These are phyloP conservation scores for Asterella californica DNA, from an alignment of 225 moss, liverwort and hornwort species.

Conservation along the genomic window DNA sequence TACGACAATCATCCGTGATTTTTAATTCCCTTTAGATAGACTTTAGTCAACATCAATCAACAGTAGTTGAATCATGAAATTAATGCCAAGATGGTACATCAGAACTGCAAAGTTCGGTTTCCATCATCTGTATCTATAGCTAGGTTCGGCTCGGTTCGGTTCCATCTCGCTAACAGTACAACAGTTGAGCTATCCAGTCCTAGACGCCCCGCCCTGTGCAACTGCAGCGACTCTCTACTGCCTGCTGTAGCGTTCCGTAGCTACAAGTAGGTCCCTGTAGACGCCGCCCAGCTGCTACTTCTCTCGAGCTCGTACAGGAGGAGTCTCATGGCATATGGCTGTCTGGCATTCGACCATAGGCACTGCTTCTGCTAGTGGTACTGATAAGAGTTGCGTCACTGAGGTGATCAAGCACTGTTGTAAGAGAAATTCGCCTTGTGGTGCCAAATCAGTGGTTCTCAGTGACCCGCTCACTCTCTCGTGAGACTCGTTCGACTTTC, in stretches of 20 bases:
- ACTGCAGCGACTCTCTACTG: not conserved
- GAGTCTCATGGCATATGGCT: not conserved
- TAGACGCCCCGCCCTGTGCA: not conserved
- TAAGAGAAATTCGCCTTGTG: not conserved
- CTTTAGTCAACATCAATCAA: slow-evolving; percentile 4
- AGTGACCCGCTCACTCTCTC: not conserved
- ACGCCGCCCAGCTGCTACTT: not conserved
- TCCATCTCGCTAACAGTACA: slow-evolving; percentile 1
- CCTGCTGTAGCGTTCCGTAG: not conserved
- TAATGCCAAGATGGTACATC: not conserved
- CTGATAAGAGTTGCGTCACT: not conserved
- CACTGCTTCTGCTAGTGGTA: not conserved
- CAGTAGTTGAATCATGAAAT: not conserved
- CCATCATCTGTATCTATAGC: not conserved
- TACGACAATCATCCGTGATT: not conserved
- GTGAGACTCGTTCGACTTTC: not conserved
- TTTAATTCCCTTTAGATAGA: not conserved
- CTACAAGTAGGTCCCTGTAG: slow-evolving; percentile 7
- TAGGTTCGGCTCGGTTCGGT: not conserved
- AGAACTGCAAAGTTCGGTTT: slow-evolving; percentile 7
- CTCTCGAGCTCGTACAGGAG: not conserved
- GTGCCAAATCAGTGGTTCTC: not conserved
- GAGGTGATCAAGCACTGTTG: not conserved
- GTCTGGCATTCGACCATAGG: not conserved
- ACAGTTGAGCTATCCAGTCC: not conserved